Conservation (phyloP, 108 stramenopile genomes). For the Stephanodiscus triporus region DNA sequence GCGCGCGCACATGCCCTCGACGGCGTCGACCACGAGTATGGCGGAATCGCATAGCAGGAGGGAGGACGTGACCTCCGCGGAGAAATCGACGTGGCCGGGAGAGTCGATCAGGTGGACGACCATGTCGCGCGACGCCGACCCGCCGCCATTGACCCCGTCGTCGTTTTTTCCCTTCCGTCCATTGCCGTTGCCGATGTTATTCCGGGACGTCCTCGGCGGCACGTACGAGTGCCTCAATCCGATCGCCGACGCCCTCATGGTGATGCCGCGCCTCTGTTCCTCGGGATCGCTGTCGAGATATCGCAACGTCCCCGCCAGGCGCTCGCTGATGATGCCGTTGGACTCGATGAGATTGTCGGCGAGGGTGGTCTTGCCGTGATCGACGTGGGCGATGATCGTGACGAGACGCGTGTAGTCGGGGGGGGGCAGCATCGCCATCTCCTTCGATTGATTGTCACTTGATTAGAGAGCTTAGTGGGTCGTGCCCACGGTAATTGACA, state of each 20-base stretch:
- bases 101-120: constrained; percentile 95
- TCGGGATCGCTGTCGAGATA: constrained; percentile 87
- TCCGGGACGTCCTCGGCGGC: constrained; percentile 21
- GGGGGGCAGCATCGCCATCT: constrained; percentile 58
- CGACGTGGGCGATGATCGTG: constrained; percentile 99
- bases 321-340: constrained; percentile 87
- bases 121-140: constrained; percentile 41
- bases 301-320: constrained; percentile 83
- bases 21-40: constrained; percentile 95
- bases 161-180: too few relatives aligned
- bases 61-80: constrained; percentile 93
- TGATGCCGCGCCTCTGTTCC: constrained; percentile 98
- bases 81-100: constrained; percentile 99
- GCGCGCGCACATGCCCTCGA: constrained; percentile 94
- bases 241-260: constrained; percentile 94
- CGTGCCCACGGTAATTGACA: too few relatives aligned
- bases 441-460: too few relatives aligned
- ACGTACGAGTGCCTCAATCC: constrained; percentile 71
- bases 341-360: constrained; percentile 92
- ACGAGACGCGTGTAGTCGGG: constrained; percentile 89
- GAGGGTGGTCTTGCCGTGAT: constrained; percentile 99
- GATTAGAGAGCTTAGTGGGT: too few relatives aligned
- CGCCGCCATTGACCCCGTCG: neutral
- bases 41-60: constrained; percentile 93
- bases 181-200: neutral